Evolutionary conservation across 2,329 filamentous ascomycete genomes (phyloP).

Genomic region (Coniella vitis): DNA sequence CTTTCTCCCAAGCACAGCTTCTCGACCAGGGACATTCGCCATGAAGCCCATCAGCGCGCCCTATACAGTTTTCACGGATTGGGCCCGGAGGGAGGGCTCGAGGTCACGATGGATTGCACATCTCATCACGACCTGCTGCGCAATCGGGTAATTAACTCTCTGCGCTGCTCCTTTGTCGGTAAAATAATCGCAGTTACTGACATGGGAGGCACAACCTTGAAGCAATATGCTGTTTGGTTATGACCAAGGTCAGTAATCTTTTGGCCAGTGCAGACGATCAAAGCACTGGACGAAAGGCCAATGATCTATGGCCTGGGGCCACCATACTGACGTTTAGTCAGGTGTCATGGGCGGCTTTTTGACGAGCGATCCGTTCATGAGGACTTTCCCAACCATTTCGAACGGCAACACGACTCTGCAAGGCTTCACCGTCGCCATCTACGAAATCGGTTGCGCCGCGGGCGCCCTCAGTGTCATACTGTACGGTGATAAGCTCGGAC

Average conservation of each 20-base stretch:
- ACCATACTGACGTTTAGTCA: background rate
- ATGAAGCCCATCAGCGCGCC: slow-evolving; percentile 5
- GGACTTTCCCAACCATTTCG: slow-evolving; percentile 1
- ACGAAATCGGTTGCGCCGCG: slow-evolving; percentile 1
- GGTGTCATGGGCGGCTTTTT: slow-evolving; percentile 5
- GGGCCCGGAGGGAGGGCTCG: background rate
- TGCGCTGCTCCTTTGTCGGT: too few relatives aligned
- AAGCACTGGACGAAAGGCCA: background rate
- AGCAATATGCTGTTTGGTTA: slow-evolving; percentile 7
- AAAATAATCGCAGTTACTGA: too few relatives aligned
- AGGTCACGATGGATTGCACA: background rate
- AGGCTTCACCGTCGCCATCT: slow-evolving; percentile 1
- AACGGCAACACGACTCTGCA: slow-evolving; percentile 1
- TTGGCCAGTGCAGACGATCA: background rate
- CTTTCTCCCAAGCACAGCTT: background rate
- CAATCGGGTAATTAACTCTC: background rate
- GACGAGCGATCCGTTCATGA: background rate
- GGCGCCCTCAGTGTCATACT: background rate
- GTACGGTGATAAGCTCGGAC: background rate
- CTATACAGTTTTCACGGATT: background rate
- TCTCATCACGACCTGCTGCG: slow-evolving; percentile 1
- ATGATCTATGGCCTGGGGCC: background rate
- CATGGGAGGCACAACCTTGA: background rate
- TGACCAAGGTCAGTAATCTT: background rate
- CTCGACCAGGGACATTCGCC: background rate